Conservation (phyloP, 208 protist genomes). For the Leishmania major region DNA sequence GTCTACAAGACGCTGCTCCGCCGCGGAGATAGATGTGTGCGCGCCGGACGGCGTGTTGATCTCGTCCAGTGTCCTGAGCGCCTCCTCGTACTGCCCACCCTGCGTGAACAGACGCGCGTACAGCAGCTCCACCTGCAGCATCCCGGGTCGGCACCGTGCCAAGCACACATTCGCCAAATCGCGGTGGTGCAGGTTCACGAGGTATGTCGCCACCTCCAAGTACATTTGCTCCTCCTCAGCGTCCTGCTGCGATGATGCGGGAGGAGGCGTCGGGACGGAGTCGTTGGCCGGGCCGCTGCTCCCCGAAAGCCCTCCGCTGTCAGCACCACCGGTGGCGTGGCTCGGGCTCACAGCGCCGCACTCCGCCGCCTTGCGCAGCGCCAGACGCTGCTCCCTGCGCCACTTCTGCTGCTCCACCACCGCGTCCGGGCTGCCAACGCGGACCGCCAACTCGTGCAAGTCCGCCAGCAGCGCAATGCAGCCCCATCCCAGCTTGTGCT, state of each 20-base stretch:
- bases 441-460: constrained; percentile 48
- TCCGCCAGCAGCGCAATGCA: constrained; percentile 71
- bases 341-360: constrained; percentile 1
- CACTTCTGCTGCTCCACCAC: constrained; percentile 47
- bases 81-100: constrained; percentile 70
- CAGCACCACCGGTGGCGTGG: background rate
- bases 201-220: constrained; percentile 50
- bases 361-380: constrained; percentile 53
- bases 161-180: constrained; percentile 81
- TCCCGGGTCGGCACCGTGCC: constrained; percentile 45
- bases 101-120: constrained; percentile 81
- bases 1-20: constrained; percentile 16
- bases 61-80: constrained; percentile 46
- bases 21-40: background rate
- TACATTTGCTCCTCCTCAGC: constrained; percentile 34
- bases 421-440: constrained; percentile 47
- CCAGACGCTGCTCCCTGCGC: constrained; percentile 59
- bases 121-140: constrained; percentile 53
- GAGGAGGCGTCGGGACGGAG: background rate
- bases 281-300: background rate
- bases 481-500: constrained; percentile 66
- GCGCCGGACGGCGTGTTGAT: constrained; percentile 5
- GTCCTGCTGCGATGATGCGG: background rate
- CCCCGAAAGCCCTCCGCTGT: background rate
- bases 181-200: constrained; percentile 67